Evolutionary conservation across 495 filamentous ascomycete genomes (phyloP).

Genomic region (Xylaria telfairii): DNA sequence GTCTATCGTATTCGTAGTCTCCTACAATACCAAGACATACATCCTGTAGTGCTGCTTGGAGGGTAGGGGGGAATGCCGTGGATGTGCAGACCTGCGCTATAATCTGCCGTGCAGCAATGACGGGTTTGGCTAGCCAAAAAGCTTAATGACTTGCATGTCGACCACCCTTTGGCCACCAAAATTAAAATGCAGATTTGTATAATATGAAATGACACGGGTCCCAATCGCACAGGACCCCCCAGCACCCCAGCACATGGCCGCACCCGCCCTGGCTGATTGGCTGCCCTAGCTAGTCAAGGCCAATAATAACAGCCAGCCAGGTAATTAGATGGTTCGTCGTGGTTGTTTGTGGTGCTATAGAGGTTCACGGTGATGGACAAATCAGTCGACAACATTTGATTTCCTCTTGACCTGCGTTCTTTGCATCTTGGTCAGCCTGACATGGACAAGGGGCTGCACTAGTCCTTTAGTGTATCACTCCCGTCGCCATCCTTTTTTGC

Average conservation of each 20-base stretch:
- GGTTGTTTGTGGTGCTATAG: slow-evolving; percentile 4
- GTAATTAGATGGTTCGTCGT: neutral
- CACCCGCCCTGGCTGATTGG: neutral
- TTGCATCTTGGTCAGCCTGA: slow-evolving; percentile 11
- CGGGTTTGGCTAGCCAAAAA: slow-evolving; percentile 10
- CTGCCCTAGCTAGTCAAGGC: slow-evolving; percentile 3
- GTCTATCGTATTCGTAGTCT: neutral
- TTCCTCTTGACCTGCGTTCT: slow-evolving; percentile 12
- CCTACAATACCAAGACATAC: neutral
- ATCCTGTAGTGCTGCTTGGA: too few relatives aligned
- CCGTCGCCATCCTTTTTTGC: slow-evolving; percentile 3
- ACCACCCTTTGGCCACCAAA: neutral
- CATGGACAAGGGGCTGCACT: neutral
- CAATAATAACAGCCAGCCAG: neutral
- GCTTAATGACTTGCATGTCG: slow-evolving; percentile 26
- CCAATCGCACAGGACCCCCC: slow-evolving; percentile 12
- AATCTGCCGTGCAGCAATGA: slow-evolving; percentile 5
- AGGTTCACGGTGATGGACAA: neutral
- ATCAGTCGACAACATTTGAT: slow-evolving; percentile 18
- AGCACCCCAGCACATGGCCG: slow-evolving; percentile 21
- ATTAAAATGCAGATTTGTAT: neutral
- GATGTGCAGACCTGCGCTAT: neutral
- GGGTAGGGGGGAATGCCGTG: neutral
- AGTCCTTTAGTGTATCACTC: neutral
- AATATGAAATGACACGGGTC: slow-evolving; percentile 25